A percentile compares a stretch with the other conserved stretches of the same genome.
phyloP scores from a whole-genome alignment of 75 land plant genomes.

The Sequoiadendron giganteum region DNA sequence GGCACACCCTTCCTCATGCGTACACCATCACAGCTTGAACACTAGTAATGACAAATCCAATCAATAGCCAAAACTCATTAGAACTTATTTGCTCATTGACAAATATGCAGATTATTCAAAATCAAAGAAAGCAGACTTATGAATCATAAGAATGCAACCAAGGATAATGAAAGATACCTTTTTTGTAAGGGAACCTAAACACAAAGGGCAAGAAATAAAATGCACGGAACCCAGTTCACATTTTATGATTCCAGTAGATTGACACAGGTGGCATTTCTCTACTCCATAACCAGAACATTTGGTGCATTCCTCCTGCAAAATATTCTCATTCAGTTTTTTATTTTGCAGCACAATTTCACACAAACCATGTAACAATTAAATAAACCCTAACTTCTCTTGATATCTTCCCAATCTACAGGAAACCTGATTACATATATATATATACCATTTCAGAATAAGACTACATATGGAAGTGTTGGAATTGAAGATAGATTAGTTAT shows the following conservation, averaged over 20 bases:
- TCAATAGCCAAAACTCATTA: not conserved
- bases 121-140: not conserved
- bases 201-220: constrained; percentile 27
- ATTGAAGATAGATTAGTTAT: no score
- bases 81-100: not conserved
- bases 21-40: constrained; percentile 28
- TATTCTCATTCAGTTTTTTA: not conserved
- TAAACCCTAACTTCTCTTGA: not conserved
- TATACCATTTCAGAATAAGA: no score
- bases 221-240: constrained; percentile 19
- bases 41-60: constrained; percentile 8
- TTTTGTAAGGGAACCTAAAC: constrained; percentile 21
- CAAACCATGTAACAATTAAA: not conserved
- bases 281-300: constrained; percentile 37
- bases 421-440: not conserved
- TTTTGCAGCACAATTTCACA: not conserved
- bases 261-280: constrained; percentile 26
- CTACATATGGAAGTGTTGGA: not conserved
- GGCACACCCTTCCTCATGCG: constrained; percentile 23
- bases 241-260: constrained; percentile 20
- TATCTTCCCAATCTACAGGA: not conserved
- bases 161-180: constrained; percentile 17
- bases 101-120: not conserved
- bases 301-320: constrained; percentile 31
- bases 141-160: not conserved